These are phyloP conservation scores for Backusella circina DNA, from an alignment of 192 early-diverging fungal species.

Conservation along the genomic window DNA sequence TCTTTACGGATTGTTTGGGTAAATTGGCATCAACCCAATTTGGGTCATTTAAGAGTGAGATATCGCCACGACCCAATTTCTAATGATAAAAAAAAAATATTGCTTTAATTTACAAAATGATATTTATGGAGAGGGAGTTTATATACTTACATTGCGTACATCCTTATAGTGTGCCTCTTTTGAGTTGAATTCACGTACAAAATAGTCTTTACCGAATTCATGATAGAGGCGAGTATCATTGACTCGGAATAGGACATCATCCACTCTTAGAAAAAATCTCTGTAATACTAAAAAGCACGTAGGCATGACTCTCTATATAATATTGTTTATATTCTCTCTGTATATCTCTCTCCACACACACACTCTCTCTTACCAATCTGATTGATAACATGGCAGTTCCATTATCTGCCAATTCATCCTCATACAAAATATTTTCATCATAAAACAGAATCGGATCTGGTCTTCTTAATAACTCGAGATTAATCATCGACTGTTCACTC, in stretches of 20 bases:
- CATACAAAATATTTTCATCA: slow-evolving; percentile 91
- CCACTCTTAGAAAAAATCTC: slow-evolving; percentile 90
- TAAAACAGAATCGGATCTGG: slow-evolving; percentile 92
- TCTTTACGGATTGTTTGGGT: slow-evolving; percentile 10
- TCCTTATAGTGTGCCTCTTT: slow-evolving; percentile 63
- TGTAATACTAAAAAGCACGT: slow-evolving; percentile 83
- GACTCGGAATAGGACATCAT: slow-evolving; percentile 89
- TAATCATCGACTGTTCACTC: slow-evolving; percentile 50
- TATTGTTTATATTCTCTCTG: neutral
- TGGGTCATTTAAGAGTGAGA: slow-evolving; percentile 52
- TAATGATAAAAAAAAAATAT: too few species aligned
- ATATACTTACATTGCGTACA: slow-evolving; percentile 53
- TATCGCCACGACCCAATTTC: slow-evolving; percentile 41
- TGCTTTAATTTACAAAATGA: too few species aligned
- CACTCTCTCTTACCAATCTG: slow-evolving; percentile 57
- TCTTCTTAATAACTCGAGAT: slow-evolving; percentile 69
- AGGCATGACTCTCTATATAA: slow-evolving; percentile 86
- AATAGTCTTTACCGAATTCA: slow-evolving; percentile 62
- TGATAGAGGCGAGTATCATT: slow-evolving; percentile 90
- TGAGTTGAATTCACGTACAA: slow-evolving; percentile 71
- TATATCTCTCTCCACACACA: neutral
- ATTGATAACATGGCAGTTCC: slow-evolving; percentile 78
- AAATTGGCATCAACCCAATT: slow-evolving; percentile 56
- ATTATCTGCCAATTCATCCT: slow-evolving; percentile 97
- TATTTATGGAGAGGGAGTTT: too few species aligned